Evolutionary conservation across 164 flowering plant species (phyloP).

Genomic region (Magnolia kwangsiensis): DNA sequence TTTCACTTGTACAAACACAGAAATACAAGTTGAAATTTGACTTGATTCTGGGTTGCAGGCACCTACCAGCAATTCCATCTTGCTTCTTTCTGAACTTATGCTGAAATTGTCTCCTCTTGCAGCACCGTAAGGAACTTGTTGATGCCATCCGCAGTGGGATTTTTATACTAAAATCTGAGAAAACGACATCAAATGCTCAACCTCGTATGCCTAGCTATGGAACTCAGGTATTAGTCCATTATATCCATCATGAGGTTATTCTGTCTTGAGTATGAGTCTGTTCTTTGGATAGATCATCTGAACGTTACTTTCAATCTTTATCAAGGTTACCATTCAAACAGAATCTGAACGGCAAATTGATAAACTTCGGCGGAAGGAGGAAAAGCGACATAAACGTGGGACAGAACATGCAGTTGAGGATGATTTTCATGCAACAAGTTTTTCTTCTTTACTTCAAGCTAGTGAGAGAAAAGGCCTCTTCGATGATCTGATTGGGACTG

Average conservation of each 20-base stretch:
- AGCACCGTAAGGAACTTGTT: slow-evolving; percentile 85
- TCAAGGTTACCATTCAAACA: slow-evolving; percentile 90
- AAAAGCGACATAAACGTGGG: slow-evolving; percentile 72
- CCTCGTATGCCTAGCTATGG: slow-evolving; percentile 95
- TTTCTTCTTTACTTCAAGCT: slow-evolving; percentile 84
- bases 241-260: background rate
- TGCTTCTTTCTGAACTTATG: background rate
- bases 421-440: slow-evolving; percentile 50
- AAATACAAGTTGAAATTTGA: slow-evolving; percentile 1
- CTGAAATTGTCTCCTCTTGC: slow-evolving; percentile 15
- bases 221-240: slow-evolving; percentile 58
- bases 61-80: background rate
- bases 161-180: slow-evolving; percentile 63
- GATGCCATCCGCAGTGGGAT: slow-evolving; percentile 77
- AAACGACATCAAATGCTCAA: slow-evolving; percentile 48
- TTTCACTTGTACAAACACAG: background rate
- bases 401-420: slow-evolving; percentile 57
- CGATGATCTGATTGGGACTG: slow-evolving; percentile 79
- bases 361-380: slow-evolving; percentile 95
- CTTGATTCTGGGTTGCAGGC: background rate
- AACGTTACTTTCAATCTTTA: slow-evolving; percentile 1
- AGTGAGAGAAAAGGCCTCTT: slow-evolving; percentile 69
- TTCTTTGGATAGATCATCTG: background rate
- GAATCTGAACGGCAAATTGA: slow-evolving; percentile 82
- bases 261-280: background rate